phyloP scores from a whole-genome alignment of 768 basidiomycete species.

The Collybia sordida region DNA sequence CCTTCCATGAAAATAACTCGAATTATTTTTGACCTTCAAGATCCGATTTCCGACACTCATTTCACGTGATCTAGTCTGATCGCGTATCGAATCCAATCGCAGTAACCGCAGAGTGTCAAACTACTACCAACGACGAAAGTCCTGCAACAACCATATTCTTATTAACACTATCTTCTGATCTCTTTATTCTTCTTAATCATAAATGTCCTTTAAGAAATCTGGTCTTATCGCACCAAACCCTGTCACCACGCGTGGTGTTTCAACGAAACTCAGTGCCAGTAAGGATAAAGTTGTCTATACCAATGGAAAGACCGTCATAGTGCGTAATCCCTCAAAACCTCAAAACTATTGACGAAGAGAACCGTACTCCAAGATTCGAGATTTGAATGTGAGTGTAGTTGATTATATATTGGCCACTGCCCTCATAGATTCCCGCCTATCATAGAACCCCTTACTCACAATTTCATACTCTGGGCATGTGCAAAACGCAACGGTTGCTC shows the following conservation, averaged over 20 bases:
- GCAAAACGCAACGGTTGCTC: constrained; percentile 84
- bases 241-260: constrained; percentile 59
- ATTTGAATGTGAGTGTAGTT: constrained; percentile 62
- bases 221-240: constrained; percentile 70
- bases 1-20: too few relatives aligned
- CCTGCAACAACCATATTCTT: too few relatives aligned
- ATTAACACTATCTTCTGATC: too few relatives aligned
- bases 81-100: too few relatives aligned
- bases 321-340: constrained; percentile 38
- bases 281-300: constrained; percentile 86
- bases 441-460: constrained; percentile 64
- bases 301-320: constrained; percentile 83
- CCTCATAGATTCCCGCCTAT: constrained; percentile 5
- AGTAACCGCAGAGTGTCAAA: too few relatives aligned
- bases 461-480: constrained; percentile 77
- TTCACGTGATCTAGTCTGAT: too few relatives aligned
- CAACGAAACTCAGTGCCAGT: constrained; percentile 70
- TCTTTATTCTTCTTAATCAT: too few relatives aligned
- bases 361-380: constrained; percentile 59
- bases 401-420: not conserved
- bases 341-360: not conserved
- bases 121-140: too few relatives aligned
- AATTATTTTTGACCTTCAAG: too few relatives aligned
- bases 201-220: constrained; percentile 50
- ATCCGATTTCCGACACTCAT: too few relatives aligned